Conservation (phyloP, 305 asterid genomes). For the Plantago coronopus region DNA sequence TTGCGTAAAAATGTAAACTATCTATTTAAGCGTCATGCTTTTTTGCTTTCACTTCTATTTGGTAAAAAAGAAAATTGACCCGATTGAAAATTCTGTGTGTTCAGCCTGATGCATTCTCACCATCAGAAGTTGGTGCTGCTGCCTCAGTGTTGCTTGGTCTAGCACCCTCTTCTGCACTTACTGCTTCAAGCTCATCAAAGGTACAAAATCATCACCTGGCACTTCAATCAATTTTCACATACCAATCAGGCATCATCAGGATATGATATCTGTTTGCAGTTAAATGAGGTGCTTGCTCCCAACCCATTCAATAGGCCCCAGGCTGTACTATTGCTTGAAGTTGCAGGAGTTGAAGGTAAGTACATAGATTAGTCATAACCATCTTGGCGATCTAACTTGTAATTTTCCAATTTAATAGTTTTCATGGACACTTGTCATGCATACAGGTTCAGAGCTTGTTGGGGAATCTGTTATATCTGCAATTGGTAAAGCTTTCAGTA, state of each 20-base stretch:
- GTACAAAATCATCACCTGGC: constrained; percentile 29
- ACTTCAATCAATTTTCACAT: constrained; percentile 4
- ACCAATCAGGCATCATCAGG: constrained; percentile 11
- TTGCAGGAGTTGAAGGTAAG: constrained; percentile 77
- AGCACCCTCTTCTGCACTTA: constrained; percentile 63
- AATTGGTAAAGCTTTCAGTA: constrained; percentile 40
- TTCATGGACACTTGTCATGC: constrained; percentile 21
- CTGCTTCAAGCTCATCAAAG: constrained; percentile 76
- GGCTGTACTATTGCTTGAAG: constrained; percentile 72
- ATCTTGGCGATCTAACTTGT: constrained; percentile 13
- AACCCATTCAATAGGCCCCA: constrained; percentile 89
- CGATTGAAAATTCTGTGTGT: constrained; percentile 20
- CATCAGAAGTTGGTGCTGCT: constrained; percentile 70
- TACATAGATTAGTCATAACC: constrained; percentile 23
- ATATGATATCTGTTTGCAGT: constrained; percentile 40
- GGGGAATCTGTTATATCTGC: constrained; percentile 30
- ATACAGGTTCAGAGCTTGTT: constrained; percentile 41
- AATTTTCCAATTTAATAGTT: constrained; percentile 9
- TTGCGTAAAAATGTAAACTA: constrained; percentile 6
- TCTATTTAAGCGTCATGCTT: constrained; percentile 2
- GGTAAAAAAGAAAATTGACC: background rate
- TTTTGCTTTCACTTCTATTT: constrained; percentile 1
- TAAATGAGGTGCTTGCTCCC: constrained; percentile 78
- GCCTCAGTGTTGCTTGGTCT: constrained; percentile 87
- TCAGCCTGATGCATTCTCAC: constrained; percentile 63